A percentile compares a stretch with the other conserved stretches of the same genome.
phyloP scores from a whole-genome alignment of 2,329 filamentous ascomycete species.

The Setomelanomma holmii region DNA sequence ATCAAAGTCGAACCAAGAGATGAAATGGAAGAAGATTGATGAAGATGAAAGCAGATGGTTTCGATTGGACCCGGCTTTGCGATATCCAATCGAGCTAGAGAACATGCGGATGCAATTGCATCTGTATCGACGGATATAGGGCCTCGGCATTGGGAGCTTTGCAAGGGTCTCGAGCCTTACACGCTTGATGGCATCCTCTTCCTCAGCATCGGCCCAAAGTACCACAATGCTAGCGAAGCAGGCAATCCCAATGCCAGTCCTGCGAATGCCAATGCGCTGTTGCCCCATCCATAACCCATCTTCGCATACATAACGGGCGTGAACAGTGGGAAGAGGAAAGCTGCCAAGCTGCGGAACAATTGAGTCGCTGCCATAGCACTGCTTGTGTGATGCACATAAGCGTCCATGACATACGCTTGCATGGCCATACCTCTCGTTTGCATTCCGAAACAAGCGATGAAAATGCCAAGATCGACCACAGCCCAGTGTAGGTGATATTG shows the following conservation, averaged over 20 bases:
- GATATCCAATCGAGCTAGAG: conserved; percentile 85
- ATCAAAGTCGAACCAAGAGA: conserved; percentile 17
- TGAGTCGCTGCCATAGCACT: conserved; percentile 27
- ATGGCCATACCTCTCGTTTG: conserved; percentile 49
- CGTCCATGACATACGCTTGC: conserved; percentile 68
- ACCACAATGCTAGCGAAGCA: conserved; percentile 55
- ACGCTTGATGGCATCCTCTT: conserved; percentile 10
- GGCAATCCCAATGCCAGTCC: conserved; percentile 40
- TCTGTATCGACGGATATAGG: conserved; percentile 63
- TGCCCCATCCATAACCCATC: conserved; percentile 50
- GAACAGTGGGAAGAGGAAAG: conserved; percentile 47
- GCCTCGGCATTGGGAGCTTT: neutral
- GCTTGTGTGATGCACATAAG: conserved; percentile 53
- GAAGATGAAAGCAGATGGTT: conserved; percentile 86
- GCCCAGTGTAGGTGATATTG: conserved; percentile 31
- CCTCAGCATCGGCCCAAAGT: conserved; percentile 47
- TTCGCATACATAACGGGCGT: conserved; percentile 42
- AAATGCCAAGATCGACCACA: conserved; percentile 58
- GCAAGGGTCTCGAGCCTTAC: neutral
- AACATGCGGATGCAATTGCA: conserved; percentile 97
- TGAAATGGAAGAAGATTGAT: conserved; percentile 74
- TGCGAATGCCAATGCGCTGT: conserved; percentile 35
- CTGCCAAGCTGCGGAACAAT: conserved; percentile 27
- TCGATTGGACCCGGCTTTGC: conserved; percentile 66
- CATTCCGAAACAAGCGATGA: conserved; percentile 50